Evolutionary conservation across 345 rosid genomes (phyloP).

Genomic region (Gossypium sturtianum): DNA sequence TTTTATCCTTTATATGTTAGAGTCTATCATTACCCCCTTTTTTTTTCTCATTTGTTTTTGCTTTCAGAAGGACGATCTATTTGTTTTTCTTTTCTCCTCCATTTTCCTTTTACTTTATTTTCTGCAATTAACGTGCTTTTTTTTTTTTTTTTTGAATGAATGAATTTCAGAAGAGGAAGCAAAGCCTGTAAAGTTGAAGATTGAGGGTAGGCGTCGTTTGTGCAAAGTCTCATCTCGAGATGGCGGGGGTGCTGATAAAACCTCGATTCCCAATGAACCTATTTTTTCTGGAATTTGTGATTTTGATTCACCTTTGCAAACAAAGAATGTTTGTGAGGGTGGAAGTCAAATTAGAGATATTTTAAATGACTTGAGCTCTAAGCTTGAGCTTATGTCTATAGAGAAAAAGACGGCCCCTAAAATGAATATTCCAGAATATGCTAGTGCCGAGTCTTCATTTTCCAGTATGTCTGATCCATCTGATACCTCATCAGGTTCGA

Average conservation of each 20-base stretch:
- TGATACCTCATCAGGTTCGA: conserved; percentile 17
- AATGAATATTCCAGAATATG: conserved; percentile 31
- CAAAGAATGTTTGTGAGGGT: conserved; percentile 15
- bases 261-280: conserved; percentile 28
- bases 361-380: conserved; percentile 63
- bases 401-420: conserved; percentile 44
- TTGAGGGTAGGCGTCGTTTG: conserved; percentile 51
- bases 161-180: conserved; percentile 24
- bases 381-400: conserved; percentile 72
- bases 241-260: conserved; percentile 10
- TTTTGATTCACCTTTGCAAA: conserved; percentile 58
- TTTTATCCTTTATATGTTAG: not conserved
- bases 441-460: conserved; percentile 46
- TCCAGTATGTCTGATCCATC: conserved; percentile 24
- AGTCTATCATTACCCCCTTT: not conserved
- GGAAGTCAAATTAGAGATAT: conserved; percentile 68
- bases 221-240: conserved; percentile 49
- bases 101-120: not conserved
- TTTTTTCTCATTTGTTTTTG: not conserved
- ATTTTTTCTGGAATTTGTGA: conserved; percentile 42
- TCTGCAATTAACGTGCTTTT: not conserved
- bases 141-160: not conserved
- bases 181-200: conserved; percentile 37
- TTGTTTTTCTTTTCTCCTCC: not conserved
- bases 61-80: not conserved